phyloP scores from a whole-genome alignment of 768 basidiomycete species.

The Lactarius vividus region DNA sequence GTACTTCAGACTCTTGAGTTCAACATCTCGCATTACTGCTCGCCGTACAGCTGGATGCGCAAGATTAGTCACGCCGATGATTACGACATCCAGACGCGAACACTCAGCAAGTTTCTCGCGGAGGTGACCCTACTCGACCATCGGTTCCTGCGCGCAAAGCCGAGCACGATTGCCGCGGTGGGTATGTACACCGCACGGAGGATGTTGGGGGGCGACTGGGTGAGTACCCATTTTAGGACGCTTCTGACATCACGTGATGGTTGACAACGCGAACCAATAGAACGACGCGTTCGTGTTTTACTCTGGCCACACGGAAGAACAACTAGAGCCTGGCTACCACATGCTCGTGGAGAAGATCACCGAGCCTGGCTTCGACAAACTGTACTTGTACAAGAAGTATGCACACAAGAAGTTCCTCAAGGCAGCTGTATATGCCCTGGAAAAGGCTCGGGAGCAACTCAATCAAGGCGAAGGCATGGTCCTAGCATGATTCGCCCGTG shows the following conservation, averaged over 20 bases:
- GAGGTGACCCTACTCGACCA: conserved; percentile 94
- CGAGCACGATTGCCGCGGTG: conserved; percentile 89
- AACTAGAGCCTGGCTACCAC: conserved; percentile 76
- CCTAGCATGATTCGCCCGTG: conserved; percentile 19
- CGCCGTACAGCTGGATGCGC: conserved; percentile 98
- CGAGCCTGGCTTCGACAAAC: conserved; percentile 74
- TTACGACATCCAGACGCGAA: conserved; percentile 97
- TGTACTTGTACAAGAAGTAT: conserved; percentile 95
- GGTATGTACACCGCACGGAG: conserved; percentile 94
- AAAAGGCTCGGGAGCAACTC: conserved; percentile 57
- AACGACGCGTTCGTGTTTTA: conserved; percentile 89
- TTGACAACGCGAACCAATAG: conserved; percentile 45
- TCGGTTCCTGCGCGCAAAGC: conserved; percentile 90
- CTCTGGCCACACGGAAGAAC: conserved; percentile 87
- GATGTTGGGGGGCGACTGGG: conserved; percentile 97
- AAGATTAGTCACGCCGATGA: conserved; percentile 98
- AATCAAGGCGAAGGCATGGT: conserved; percentile 28
- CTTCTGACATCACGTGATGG: conserved; percentile 28
- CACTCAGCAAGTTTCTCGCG: conserved; percentile 94
- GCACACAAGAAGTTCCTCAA: conserved; percentile 97
- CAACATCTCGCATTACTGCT: conserved; percentile 95
- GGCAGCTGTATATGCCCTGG: conserved; percentile 73
- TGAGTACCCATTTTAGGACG: conserved; percentile 45
- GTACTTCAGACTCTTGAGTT: conserved; percentile 95
- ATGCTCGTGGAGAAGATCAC: conserved; percentile 81